phyloP scores from a whole-genome alignment of 345 rosid genomes.

The Carallia brachiata region DNA sequence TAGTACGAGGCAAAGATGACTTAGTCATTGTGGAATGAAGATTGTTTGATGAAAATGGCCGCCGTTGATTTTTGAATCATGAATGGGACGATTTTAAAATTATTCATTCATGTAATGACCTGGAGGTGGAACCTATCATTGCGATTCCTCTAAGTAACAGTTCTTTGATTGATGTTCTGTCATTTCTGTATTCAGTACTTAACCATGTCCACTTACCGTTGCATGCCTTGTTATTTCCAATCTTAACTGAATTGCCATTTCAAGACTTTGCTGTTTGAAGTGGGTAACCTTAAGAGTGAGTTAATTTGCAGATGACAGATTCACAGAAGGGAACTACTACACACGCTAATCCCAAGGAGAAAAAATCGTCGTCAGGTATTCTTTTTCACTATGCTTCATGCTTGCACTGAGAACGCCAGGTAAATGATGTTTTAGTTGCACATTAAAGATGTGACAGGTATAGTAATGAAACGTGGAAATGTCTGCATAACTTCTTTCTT shows the following conservation, averaged over 20 bases:
- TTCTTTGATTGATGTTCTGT: not conserved
- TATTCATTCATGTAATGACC: too few relatives aligned
- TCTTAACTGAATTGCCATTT: not conserved
- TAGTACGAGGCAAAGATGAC: too few relatives aligned
- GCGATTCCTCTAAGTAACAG: too few relatives aligned
- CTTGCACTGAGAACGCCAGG: not conserved
- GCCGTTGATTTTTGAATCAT: too few relatives aligned
- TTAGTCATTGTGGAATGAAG: too few relatives aligned
- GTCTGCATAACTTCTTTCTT: not conserved
- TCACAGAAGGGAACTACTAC: constrained; percentile 10
- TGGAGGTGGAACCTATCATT: too few relatives aligned
- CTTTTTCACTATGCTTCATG: not conserved
- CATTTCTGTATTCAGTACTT: not conserved
- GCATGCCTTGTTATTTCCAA: not conserved
- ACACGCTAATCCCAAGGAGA: constrained; percentile 17
- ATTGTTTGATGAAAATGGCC: too few relatives aligned
- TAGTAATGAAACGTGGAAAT: not conserved
- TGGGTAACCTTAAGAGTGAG: not conserved
- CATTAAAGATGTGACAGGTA: not conserved
- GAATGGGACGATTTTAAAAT: too few relatives aligned
- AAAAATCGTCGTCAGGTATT: constrained; percentile 26
- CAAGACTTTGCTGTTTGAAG: not conserved
- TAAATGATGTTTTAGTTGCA: not conserved
- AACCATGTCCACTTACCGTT: not conserved
- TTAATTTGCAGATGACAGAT: constrained; percentile 23